Base-by-base conservation (phyloP, 2,329 filamentous ascomycete species). In the Colletotrichum eremochloae region DNA sequence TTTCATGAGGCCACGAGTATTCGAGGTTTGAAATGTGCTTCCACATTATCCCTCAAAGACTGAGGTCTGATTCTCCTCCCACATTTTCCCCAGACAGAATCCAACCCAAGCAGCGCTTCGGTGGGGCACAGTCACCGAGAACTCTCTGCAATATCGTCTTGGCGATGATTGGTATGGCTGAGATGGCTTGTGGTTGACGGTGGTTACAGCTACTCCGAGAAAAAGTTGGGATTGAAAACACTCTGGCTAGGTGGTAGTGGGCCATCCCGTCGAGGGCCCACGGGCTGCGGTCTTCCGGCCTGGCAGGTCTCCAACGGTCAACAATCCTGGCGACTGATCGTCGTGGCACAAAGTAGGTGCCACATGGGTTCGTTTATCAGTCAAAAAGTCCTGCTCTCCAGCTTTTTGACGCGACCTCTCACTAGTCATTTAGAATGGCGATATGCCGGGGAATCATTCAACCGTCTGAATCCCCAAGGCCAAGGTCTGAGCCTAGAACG, bases 101-200 rank as follows among this genome's bases (percentile, higher is more conserved):
- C 20, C 33, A 38, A n/a, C 38, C 3, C 20, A 33, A 48, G 48
- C n/a, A 67, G 48, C 42, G n/a, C 63, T 56, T 36, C n/a, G 29
- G 38, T 31, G 56, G 63, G 68, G 55, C 64, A n/a, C 18, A 31
- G 48, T 61, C 12, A 33, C 8, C 36, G 33, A n/a, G 42, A 53
- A 53, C n/a, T 46, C 46, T 44, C 14, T 55, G 62, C 36, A 64
- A 40, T 48, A 64, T 44, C 9, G 29, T 40, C 31, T 55, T 15
- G 24, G 33, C 40, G 31, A 46, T 50, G 46, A 62, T 67, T 67
- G 68, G 68, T 58, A 71, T 63, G 63, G 68, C 36, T 62, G 56
- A 31, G 57, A 9, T 52, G 50, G 53, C 44, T 42, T 24, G 40
- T 38, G 31, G 48, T 48, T 48, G 42, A 48, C 48, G 48, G 63